A percentile compares a stretch with the other conserved stretches of the same genome.
Evolutionary conservation across 202 grass and related monocot genomes (phyloP).

Genomic region (Zoysia matrella): DNA sequence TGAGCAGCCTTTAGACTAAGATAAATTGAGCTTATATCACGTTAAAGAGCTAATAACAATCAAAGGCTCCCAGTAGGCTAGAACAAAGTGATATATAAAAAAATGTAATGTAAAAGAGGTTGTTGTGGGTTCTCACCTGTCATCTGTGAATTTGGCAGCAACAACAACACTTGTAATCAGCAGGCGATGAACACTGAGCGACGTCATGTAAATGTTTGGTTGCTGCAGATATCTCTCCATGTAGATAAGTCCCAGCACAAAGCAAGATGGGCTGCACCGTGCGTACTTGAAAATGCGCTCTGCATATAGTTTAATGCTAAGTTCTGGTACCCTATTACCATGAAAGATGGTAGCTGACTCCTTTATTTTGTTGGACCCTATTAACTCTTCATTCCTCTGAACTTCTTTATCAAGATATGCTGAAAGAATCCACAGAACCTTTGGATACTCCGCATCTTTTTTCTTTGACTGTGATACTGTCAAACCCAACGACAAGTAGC

Average conservation of each 20-base stretch:
- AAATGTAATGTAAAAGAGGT: neutral
- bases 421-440: slow-evolving; percentile 73
- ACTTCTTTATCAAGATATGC: slow-evolving; percentile 66
- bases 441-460: slow-evolving; percentile 59
- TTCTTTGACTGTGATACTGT: slow-evolving; percentile 57
- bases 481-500: slow-evolving; percentile 72
- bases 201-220: slow-evolving; percentile 70
- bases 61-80: neutral
- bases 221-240: slow-evolving; percentile 88
- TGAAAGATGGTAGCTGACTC: slow-evolving; percentile 68
- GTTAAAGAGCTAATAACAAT: neutral
- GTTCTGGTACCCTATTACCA: slow-evolving; percentile 74
- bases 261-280: slow-evolving; percentile 91
- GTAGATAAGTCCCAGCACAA: slow-evolving; percentile 82
- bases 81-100: neutral
- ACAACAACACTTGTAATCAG: slow-evolving; percentile 78
- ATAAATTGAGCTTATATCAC: neutral
- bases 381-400: slow-evolving; percentile 64
- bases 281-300: slow-evolving; percentile 96
- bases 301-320: slow-evolving; percentile 75
- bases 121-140: slow-evolving; percentile 57
- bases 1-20: neutral
- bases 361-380: slow-evolving; percentile 58
- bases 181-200: slow-evolving; percentile 79
- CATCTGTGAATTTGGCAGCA: slow-evolving; percentile 96